A percentile compares a stretch with the other conserved stretches of the same genome.
Conservation (phyloP, 768 basidiomycete species). For the Dentipellis fragilis region DNA sequence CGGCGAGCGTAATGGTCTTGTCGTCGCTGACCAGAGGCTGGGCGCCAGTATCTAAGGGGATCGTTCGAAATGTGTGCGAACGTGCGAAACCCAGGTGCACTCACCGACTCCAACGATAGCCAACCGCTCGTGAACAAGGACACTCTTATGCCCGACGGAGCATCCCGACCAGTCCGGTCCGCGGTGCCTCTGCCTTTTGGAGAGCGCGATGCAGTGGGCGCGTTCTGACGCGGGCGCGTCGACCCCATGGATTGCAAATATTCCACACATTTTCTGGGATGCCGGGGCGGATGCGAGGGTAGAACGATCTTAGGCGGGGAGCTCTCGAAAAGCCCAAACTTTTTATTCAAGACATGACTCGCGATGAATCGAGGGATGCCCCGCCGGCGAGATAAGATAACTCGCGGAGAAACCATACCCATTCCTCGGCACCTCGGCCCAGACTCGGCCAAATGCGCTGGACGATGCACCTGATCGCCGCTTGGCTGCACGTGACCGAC, state of each 20-base stretch:
- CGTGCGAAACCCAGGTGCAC: slow-evolving; percentile 16
- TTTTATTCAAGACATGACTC: too few species aligned
- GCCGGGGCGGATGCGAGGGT: too few species aligned
- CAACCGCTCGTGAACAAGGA: slow-evolving; percentile 91
- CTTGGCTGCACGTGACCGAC: too few species aligned
- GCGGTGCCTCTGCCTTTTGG: slow-evolving; percentile 84
- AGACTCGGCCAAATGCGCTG: not conserved
- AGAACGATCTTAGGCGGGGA: too few species aligned
- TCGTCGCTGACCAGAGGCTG: slow-evolving; percentile 89
- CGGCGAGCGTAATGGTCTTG: slow-evolving; percentile 72
- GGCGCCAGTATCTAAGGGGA: slow-evolving; percentile 78
- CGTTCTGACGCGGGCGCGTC: slow-evolving; percentile 62
- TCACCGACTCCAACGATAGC: slow-evolving; percentile 96
- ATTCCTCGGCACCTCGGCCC: not conserved
- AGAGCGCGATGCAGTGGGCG: slow-evolving; percentile 69
- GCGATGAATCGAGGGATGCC: too few species aligned
- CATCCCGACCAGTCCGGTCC: slow-evolving; percentile 99
- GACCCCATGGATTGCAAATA: slow-evolving; percentile 76
- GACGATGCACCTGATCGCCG: too few species aligned
- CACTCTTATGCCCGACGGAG: slow-evolving; percentile 69
- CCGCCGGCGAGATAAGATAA: too few species aligned
- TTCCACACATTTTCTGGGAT: slow-evolving; percentile 70
- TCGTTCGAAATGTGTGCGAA: too few species aligned
- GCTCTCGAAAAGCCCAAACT: too few species aligned
- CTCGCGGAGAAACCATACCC: too few species aligned